A percentile compares a stretch with the other conserved stretches of the same genome.
Evolutionary conservation across 129 eudicot species (phyloP).

Genomic region (Centella asiatica): DNA sequence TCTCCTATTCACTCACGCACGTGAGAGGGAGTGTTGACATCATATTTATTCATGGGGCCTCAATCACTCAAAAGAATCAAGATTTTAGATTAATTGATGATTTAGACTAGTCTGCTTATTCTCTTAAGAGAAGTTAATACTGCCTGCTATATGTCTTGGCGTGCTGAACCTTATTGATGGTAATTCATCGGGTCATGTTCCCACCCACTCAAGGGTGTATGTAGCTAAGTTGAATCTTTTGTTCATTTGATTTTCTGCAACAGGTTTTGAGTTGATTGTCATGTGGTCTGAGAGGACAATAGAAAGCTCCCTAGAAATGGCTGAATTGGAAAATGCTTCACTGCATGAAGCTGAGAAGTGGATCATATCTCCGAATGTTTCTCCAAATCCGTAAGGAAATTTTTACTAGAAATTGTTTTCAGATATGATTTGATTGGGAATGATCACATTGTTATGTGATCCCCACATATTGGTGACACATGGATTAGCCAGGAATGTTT

Average conservation of each 20-base stretch:
- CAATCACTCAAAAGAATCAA: too few relatives aligned
- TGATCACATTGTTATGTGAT: too few relatives aligned
- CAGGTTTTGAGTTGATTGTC: conserved; percentile 65
- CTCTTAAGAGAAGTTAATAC: background rate
- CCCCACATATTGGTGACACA: too few relatives aligned
- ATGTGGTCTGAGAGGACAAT: conserved; percentile 64
- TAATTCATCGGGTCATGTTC: background rate
- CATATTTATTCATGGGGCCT: too few relatives aligned
- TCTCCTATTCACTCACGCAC: too few relatives aligned
- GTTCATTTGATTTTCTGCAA: conserved; percentile 13
- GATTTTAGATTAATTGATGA: too few relatives aligned
- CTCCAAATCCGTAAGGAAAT: conserved; percentile 54
- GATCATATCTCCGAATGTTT: conserved; percentile 61
- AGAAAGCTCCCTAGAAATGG: conserved; percentile 88
- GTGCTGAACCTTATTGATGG: background rate
- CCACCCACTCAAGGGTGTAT: background rate
- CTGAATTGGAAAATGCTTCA: conserved; percentile 88
- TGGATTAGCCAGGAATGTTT: too few relatives aligned
- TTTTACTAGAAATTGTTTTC: background rate
- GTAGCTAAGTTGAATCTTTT: background rate
- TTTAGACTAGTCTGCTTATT: too few relatives aligned
- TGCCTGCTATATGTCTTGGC: background rate
- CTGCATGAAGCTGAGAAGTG: conserved; percentile 76
- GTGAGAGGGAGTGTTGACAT: too few relatives aligned
- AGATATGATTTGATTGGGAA: background rate